Evolutionary conservation across 2,329 filamentous ascomycete species (phyloP).

Genomic region (Microcyclospora pomicola): DNA sequence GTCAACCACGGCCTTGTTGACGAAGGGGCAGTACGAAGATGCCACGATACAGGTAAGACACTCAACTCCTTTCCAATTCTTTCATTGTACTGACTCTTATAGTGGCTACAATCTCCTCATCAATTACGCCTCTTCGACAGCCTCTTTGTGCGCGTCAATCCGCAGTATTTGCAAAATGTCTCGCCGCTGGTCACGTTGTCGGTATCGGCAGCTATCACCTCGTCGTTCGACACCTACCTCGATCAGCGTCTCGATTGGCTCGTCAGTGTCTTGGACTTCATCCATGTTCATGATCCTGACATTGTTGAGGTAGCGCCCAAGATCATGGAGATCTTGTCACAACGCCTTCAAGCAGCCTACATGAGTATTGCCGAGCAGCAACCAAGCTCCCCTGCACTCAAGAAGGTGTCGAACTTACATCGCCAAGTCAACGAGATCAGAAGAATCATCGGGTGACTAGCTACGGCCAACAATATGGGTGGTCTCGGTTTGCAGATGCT

Average conservation of each 20-base stretch:
- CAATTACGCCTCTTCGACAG: conserved; percentile 48
- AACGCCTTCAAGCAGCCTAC: conserved; percentile 44
- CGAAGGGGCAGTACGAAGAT: conserved; percentile 37
- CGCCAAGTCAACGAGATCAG: conserved; percentile 16
- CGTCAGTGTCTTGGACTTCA: conserved; percentile 38
- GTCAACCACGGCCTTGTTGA: conserved; percentile 49
- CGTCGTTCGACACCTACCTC: conserved; percentile 39
- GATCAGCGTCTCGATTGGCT: conserved; percentile 46
- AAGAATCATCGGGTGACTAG: conserved; percentile 7
- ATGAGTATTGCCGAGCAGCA: conserved; percentile 41
- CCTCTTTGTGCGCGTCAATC: conserved; percentile 44
- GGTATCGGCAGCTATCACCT: conserved; percentile 48
- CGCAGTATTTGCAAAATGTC: conserved; percentile 41
- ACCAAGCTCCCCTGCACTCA: conserved; percentile 33
- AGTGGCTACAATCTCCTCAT: conserved; percentile 49
- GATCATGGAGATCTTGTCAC: conserved; percentile 46
- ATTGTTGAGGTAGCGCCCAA: conserved; percentile 42
- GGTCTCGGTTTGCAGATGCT: too few relatives aligned
- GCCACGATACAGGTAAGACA: conserved; percentile 31
- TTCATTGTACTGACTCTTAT: conserved; percentile 1
- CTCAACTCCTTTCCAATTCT: conserved; percentile 8
- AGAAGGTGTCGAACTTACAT: conserved; percentile 17
- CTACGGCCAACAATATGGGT: conserved; percentile 1
- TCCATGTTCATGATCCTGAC: conserved; percentile 34
- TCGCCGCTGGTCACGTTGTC: conserved; percentile 46